Conservation (phyloP, 1,139 yeast genomes). For the Geotrichum histeridarum region DNA sequence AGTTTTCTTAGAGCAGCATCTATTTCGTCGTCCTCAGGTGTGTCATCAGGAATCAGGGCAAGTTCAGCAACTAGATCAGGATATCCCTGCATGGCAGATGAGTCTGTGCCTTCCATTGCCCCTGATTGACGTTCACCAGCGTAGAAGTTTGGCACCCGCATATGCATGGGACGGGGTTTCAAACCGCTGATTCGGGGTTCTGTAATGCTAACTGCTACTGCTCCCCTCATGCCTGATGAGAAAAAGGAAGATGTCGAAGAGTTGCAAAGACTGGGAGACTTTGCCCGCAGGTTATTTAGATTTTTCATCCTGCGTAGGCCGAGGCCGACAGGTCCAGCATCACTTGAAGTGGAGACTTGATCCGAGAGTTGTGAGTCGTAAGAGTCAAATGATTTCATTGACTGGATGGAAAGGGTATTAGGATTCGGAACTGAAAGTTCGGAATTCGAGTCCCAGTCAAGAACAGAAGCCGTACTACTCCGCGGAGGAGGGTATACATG, state of each 20-base stretch:
- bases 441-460: conserved; percentile 4
- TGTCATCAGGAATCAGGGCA: conserved; percentile 77
- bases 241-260: conserved; percentile 3
- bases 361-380: conserved; percentile 13
- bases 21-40: conserved; percentile 65
- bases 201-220: conserved; percentile 4
- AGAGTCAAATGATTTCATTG: conserved; percentile 11
- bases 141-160: neutral
- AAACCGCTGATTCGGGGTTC: conserved; percentile 1
- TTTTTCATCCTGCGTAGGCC: conserved; percentile 10
- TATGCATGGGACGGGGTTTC: conserved; percentile 1
- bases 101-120: neutral
- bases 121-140: too few relatives aligned
- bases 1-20: conserved; percentile 67
- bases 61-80: conserved; percentile 28
- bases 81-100: neutral
- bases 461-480: neutral
- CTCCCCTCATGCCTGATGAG: neutral
- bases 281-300: neutral
- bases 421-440: neutral
- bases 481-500: neutral
- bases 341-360: too few relatives aligned
- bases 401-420: conserved; percentile 1
- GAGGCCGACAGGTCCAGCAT: neutral
- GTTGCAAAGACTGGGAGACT: neutral